Conservation (phyloP, 2,329 filamentous ascomycete species). For the Fulvia fulva region DNA sequence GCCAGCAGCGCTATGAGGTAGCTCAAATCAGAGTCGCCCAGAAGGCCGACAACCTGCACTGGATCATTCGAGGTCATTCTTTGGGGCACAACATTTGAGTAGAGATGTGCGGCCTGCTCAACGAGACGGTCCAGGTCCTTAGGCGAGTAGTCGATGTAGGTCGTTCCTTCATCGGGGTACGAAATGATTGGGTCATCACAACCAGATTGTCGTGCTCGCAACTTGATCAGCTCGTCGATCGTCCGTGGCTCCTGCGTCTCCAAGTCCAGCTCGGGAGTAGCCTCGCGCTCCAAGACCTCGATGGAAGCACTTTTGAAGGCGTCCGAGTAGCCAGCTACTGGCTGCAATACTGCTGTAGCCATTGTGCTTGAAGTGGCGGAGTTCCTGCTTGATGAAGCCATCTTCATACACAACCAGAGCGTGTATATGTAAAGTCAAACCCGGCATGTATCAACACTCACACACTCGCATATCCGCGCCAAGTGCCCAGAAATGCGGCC, state of each 20-base stretch:
- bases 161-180: slow-evolving; percentile 20
- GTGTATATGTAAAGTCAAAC: background rate
- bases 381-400: background rate
- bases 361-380: background rate
- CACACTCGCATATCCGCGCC: background rate
- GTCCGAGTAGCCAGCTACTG: background rate
- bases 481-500: background rate
- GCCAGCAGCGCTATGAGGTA: slow-evolving; percentile 52
- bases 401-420: background rate
- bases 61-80: slow-evolving; percentile 16
- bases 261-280: slow-evolving; percentile 2
- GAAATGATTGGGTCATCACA: slow-evolving; percentile 19
- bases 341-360: background rate
- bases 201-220: slow-evolving; percentile 12
- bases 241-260: slow-evolving; percentile 14
- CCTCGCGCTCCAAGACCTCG: slow-evolving; percentile 4
- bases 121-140: slow-evolving; percentile 19
- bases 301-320: background rate
- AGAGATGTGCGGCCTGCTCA: slow-evolving; percentile 18
- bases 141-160: slow-evolving; percentile 22
- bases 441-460: background rate
- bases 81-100: slow-evolving; percentile 16
- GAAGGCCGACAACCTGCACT: slow-evolving; percentile 42
- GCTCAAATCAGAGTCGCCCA: slow-evolving; percentile 51
- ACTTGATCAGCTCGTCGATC: slow-evolving; percentile 20